These are phyloP conservation scores for Petunia axillaris DNA, from an alignment of 257 asterid species.

Conservation along the genomic window DNA sequence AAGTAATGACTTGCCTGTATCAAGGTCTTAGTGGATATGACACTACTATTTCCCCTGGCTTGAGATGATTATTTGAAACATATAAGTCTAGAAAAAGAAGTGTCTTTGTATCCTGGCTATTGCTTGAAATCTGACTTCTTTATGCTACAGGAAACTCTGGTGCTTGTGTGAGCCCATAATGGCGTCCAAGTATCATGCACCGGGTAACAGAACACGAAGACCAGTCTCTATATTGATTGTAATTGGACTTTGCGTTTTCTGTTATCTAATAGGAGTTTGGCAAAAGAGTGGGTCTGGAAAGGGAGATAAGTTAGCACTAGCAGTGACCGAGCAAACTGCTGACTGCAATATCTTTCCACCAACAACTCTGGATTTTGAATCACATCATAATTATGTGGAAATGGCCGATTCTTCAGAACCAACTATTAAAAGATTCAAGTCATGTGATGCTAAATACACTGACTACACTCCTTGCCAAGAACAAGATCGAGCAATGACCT, in stretches of 20 bases:
- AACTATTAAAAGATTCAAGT: conserved; percentile 52
- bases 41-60: conserved; percentile 1
- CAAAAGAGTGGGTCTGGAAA: conserved; percentile 89
- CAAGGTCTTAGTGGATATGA: conserved; percentile 13
- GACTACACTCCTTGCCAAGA: conserved; percentile 98
- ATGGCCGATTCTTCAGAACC: conserved; percentile 61
- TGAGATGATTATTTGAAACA: conserved; percentile 17
- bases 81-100: background rate
- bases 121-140: conserved; percentile 26
- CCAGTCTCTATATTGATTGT: conserved; percentile 63
- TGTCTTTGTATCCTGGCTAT: background rate
- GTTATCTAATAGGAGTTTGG: conserved; percentile 81
- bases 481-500: conserved; percentile 88
- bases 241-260: conserved; percentile 75
- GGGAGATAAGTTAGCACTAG: conserved; percentile 67
- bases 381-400: conserved; percentile 71
- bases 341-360: conserved; percentile 59
- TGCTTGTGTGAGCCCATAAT: conserved; percentile 45
- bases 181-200: conserved; percentile 66
- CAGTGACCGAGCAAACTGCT: conserved; percentile 54
- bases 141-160: conserved; percentile 38
- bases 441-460: conserved; percentile 60
- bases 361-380: conserved; percentile 61
- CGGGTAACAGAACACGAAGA: conserved; percentile 60
- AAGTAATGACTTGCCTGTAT: background rate